Percentiles rank a stretch among this genome's conserved stretches.
These are phyloP conservation scores for Xanthoconium separans DNA, from an alignment of 1,284 basidiomycete genomes.

Conservation along the genomic window DNA sequence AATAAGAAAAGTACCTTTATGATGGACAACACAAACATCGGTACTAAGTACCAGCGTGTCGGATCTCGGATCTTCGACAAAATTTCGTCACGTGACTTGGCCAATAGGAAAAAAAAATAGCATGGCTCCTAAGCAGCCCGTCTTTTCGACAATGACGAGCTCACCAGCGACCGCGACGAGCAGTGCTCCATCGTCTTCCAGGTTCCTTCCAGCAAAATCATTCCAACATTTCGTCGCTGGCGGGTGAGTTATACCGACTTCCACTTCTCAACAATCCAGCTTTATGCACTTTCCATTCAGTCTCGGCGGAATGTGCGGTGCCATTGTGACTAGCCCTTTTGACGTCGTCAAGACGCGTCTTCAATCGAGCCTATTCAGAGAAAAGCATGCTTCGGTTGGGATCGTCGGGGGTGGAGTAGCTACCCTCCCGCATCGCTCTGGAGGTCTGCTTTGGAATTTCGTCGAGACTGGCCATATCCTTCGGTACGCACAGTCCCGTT, in stretches of 20 bases:
- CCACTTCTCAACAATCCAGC: not conserved
- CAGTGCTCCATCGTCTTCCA: constrained; percentile 25
- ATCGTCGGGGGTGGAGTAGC: constrained; percentile 44
- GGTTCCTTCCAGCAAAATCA: constrained; percentile 68
- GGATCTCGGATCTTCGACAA: too few relatives aligned
- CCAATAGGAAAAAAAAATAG: constrained; percentile 3
- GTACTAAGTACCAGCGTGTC: too few relatives aligned
- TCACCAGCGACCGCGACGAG: constrained; percentile 3
- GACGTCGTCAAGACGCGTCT: constrained; percentile 98
- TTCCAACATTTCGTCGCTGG: constrained; percentile 86
- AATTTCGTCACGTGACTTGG: constrained; percentile 18
- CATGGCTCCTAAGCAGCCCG: not conserved
- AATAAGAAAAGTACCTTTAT: constrained; percentile 43
- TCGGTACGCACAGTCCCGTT: constrained; percentile 49
- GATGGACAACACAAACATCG: constrained; percentile 66
- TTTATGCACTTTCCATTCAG: constrained; percentile 40
- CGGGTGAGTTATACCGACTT: constrained; percentile 58
- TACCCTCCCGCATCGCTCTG: constrained; percentile 41
- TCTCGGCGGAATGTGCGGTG: constrained; percentile 96
- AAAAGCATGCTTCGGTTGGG: constrained; percentile 50
- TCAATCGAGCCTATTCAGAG: constrained; percentile 86
- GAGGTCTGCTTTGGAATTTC: constrained; percentile 84
- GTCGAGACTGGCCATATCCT: constrained; percentile 93
- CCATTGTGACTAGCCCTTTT: constrained; percentile 94
- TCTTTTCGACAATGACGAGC: constrained; percentile 16